Evolutionary conservation across 805 yeast species (phyloP).

Genomic region (Barnettozyma pratensis): DNA sequence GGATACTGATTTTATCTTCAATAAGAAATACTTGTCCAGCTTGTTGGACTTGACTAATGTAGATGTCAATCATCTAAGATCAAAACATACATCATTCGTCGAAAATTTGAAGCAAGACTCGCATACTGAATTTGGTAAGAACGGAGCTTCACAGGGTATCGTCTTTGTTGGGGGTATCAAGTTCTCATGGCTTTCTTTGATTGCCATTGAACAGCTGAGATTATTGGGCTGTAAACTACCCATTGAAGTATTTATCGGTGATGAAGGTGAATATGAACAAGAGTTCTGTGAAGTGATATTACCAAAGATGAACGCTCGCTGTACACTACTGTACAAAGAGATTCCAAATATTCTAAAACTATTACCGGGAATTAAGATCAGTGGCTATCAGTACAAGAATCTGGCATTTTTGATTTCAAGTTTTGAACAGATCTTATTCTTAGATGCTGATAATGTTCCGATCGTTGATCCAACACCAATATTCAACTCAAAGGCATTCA

Average conservation of each 20-base stretch:
- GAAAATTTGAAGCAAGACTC: slow-evolving; percentile 28
- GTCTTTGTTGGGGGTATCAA: slow-evolving; percentile 75
- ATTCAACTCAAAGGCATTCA: slow-evolving; percentile 39
- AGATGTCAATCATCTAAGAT: slow-evolving; percentile 30
- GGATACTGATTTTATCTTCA: slow-evolving; percentile 37
- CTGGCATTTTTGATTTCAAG: slow-evolving; percentile 64
- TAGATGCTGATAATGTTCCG: slow-evolving; percentile 73
- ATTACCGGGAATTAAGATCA: slow-evolving; percentile 37
- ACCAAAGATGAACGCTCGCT: slow-evolving; percentile 56
- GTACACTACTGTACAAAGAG: slow-evolving; percentile 57
- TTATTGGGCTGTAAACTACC: slow-evolving; percentile 61
- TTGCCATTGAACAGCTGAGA: slow-evolving; percentile 57
- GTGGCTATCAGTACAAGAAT: slow-evolving; percentile 61
- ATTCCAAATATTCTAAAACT: slow-evolving; percentile 45
- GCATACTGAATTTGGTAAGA: slow-evolving; percentile 3
- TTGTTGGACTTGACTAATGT: slow-evolving; percentile 36
- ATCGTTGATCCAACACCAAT: slow-evolving; percentile 51
- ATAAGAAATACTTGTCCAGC: slow-evolving; percentile 39
- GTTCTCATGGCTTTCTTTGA: slow-evolving; percentile 63
- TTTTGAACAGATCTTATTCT: slow-evolving; percentile 61
- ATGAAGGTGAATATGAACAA: slow-evolving; percentile 58
- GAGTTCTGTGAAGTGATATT: slow-evolving; percentile 56
- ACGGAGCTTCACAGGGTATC: slow-evolving; percentile 36
- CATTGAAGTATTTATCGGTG: slow-evolving; percentile 66
- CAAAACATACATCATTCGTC: slow-evolving; percentile 34